A percentile compares a stretch with the other conserved stretches of the same genome.
Conservation (phyloP, 441 rosid genomes). For the Erysimum pusillum region DNA sequence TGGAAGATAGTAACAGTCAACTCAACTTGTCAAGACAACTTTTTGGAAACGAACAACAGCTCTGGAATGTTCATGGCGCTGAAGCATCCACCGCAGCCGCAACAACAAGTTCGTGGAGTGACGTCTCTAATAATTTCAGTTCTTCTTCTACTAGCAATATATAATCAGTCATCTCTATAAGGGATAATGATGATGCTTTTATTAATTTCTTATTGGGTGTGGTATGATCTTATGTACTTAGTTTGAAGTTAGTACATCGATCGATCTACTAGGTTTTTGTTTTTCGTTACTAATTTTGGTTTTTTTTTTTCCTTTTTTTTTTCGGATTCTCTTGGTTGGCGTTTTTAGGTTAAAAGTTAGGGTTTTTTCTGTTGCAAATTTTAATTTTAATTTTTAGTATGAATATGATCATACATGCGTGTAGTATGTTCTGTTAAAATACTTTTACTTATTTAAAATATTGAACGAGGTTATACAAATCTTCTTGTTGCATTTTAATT, state of each 20-base stretch:
- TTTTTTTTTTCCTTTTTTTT: not conserved
- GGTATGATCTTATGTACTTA: conserved; percentile 45
- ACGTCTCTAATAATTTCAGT: conserved; percentile 60
- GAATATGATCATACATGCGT: conserved; percentile 30
- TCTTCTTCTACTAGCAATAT: conserved; percentile 55
- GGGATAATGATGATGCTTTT: conserved; percentile 23
- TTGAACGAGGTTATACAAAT: conserved; percentile 8
- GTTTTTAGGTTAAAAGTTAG: conserved; percentile 29
- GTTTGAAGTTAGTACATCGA: conserved; percentile 34
- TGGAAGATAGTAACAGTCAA: conserved; percentile 55
- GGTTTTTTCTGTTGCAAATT: conserved; percentile 14
- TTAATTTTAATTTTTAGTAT: conserved; percentile 20
- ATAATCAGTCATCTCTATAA: conserved; percentile 28
- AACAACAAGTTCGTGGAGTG: conserved; percentile 58
- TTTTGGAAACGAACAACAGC: conserved; percentile 45
- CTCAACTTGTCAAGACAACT: conserved; percentile 52
- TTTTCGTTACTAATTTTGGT: conserved; percentile 28
- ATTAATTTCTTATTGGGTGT: conserved; percentile 37
- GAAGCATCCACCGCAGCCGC: conserved; percentile 38
- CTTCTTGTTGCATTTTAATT: conserved; percentile 13
- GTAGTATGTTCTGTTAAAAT: conserved; percentile 21
- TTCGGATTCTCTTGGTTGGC: conserved; percentile 39
- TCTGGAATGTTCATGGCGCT: conserved; percentile 47
- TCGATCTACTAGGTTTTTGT: conserved; percentile 32
- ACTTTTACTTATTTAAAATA: not conserved